Conservation (phyloP, 768 basidiomycete species). For the Pulveroboletus ravenelii region DNA sequence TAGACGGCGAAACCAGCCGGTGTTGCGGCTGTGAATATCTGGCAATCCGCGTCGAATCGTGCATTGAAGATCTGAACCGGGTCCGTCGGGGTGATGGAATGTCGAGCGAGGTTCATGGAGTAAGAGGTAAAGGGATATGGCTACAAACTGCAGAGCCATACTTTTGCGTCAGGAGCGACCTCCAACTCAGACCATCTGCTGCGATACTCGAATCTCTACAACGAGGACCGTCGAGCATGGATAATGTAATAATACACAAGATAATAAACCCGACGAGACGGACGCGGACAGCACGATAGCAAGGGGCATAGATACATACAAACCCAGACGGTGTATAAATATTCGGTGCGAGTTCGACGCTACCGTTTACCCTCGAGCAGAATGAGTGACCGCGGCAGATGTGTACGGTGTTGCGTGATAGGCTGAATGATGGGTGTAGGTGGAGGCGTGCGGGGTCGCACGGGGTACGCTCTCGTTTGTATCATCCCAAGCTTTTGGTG, state of each 20-base stretch:
- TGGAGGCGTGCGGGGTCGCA: constrained; percentile 17
- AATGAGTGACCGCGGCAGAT: constrained; percentile 25
- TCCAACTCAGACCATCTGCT: constrained; percentile 4
- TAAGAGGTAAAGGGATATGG: constrained; percentile 11
- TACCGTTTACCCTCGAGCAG: constrained; percentile 25
- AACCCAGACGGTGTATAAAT: constrained; percentile 18
- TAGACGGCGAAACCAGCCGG: constrained; percentile 83
- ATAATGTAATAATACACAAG: constrained; percentile 21
- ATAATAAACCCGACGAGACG: constrained; percentile 13
- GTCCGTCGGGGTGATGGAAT: constrained; percentile 71
- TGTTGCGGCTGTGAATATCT: constrained; percentile 76
- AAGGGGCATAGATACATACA: constrained; percentile 25
- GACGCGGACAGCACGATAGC: constrained; percentile 14
- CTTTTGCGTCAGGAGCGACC: constrained; percentile 12
- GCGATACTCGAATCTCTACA: constrained; percentile 7
- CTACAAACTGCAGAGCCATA: constrained; percentile 17
- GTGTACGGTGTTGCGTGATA: constrained; percentile 27
- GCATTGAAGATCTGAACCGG: constrained; percentile 75
- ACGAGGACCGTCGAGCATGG: not conserved
- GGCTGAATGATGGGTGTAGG: constrained; percentile 24
- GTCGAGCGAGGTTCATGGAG: constrained; percentile 82
- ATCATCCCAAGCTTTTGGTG: constrained; percentile 72
- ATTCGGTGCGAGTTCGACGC: constrained; percentile 11
- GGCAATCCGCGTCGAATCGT: constrained; percentile 73
- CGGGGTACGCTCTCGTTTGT: constrained; percentile 37